These are phyloP conservation scores for Saturnispora saitoi DNA, from an alignment of 805 yeast genomes.

Conservation along the genomic window DNA sequence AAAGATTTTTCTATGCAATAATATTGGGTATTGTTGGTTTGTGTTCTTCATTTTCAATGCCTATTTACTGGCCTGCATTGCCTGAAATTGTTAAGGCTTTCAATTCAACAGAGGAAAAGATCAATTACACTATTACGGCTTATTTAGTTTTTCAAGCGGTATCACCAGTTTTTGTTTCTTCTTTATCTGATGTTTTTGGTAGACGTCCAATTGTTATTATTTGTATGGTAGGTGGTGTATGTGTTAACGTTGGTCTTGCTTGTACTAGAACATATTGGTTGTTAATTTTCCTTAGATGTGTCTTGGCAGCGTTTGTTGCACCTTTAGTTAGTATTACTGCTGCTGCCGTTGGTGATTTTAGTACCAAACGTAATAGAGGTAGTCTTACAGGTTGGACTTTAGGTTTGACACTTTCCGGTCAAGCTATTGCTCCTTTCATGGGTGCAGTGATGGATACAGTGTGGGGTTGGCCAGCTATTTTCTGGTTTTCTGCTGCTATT, in stretches of 20 bases:
- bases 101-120: constrained; percentile 43
- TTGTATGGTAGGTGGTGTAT: constrained; percentile 48
- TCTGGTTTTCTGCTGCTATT: constrained; percentile 65
- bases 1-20: constrained; percentile 33
- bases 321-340: constrained; percentile 64
- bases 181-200: constrained; percentile 62
- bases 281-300: constrained; percentile 54
- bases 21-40: constrained; percentile 42
- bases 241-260: constrained; percentile 62
- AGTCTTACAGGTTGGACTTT: constrained; percentile 55
- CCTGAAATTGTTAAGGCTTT: constrained; percentile 49
- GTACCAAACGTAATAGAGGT: constrained; percentile 61
- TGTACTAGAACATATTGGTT: constrained; percentile 47
- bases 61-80: constrained; percentile 76
- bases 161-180: constrained; percentile 61
- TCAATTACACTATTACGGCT: constrained; percentile 67
- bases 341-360: constrained; percentile 69
- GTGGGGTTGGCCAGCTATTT: constrained; percentile 69
- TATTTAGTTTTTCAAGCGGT: constrained; percentile 72
- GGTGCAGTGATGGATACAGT: constrained; percentile 46
- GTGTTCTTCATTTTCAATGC: constrained; percentile 65
- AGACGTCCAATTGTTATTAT: constrained; percentile 57
- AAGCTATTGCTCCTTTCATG: constrained; percentile 69
- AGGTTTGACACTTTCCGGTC: constrained; percentile 63
- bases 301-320: constrained; percentile 71